Evolutionary conservation across 176 grass and related monocot species (phyloP).

Genomic region (Zoysia japonica): DNA sequence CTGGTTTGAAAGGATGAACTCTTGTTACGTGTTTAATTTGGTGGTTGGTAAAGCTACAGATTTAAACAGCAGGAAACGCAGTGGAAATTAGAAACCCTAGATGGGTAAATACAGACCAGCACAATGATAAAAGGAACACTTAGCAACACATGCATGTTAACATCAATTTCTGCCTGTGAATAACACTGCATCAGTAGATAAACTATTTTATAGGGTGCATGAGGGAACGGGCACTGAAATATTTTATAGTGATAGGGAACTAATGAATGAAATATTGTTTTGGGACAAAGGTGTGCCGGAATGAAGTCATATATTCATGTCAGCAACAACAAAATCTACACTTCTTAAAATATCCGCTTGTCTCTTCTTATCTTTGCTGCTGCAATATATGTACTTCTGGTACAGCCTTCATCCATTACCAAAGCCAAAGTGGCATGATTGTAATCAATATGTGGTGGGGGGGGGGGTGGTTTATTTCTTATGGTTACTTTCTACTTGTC

Average conservation of each 20-base stretch:
- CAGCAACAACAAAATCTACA: background rate
- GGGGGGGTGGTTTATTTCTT: background rate
- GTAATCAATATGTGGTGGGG: background rate
- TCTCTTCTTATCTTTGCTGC: background rate
- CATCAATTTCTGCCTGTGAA: background rate
- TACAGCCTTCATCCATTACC: background rate
- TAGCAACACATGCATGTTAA: background rate
- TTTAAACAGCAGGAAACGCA: background rate
- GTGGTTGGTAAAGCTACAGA: background rate
- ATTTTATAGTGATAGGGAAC: background rate
- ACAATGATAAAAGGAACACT: background rate
- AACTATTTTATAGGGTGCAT: no score
- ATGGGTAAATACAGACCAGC: background rate
- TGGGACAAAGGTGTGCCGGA: background rate
- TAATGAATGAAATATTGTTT: background rate
- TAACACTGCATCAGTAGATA: background rate
- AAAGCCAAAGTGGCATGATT: background rate
- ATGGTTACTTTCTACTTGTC: background rate
- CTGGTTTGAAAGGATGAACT: background rate
- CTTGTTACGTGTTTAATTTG: background rate
- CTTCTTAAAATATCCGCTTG: background rate
- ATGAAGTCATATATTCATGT: conserved; percentile 1
- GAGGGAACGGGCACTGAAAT: background rate
- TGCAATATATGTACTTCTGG: background rate
- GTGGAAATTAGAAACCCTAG: background rate